phyloP scores from a whole-genome alignment of 768 basidiomycete genomes.

The Xanthoconium stramineum region DNA sequence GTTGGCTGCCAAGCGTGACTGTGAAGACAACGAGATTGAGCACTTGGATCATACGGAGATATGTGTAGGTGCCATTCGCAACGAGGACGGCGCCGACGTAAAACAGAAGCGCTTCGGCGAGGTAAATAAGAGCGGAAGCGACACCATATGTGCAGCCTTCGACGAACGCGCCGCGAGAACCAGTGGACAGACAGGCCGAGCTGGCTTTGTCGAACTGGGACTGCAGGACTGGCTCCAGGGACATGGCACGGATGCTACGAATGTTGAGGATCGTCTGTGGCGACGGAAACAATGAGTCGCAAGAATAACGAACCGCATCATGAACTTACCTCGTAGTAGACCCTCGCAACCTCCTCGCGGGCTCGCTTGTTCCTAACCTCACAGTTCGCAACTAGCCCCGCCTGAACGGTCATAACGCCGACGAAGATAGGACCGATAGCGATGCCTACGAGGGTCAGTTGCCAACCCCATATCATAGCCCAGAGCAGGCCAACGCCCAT shows the following conservation, averaged over 20 bases:
- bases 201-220: conserved; percentile 65
- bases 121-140: conserved; percentile 79
- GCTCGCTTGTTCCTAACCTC: conserved; percentile 81
- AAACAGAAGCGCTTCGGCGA: conserved; percentile 88
- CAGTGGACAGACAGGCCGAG: conserved; percentile 58
- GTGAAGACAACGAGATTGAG: conserved; percentile 91
- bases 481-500: conserved; percentile 80
- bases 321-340: conserved; percentile 77
- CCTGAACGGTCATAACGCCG: conserved; percentile 69
- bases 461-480: conserved; percentile 88
- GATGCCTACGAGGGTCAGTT: conserved; percentile 86
- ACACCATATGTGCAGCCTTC: conserved; percentile 84
- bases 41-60: conserved; percentile 86
- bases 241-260: conserved; percentile 84
- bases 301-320: background rate
- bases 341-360: conserved; percentile 80
- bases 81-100: conserved; percentile 89
- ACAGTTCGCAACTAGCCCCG: conserved; percentile 62
- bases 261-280: conserved; percentile 73
- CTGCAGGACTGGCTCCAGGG: conserved; percentile 69
- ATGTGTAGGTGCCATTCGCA: conserved; percentile 74
- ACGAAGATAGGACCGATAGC: conserved; percentile 86
- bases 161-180: conserved; percentile 79
- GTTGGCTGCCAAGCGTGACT: conserved; percentile 85
- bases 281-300: conserved; percentile 2